Percentiles rank a stretch among this genome's conserved stretches.
These are phyloP conservation scores for Manihot esculenta DNA, from an alignment of 441 rosid species.

Conservation along the genomic window DNA sequence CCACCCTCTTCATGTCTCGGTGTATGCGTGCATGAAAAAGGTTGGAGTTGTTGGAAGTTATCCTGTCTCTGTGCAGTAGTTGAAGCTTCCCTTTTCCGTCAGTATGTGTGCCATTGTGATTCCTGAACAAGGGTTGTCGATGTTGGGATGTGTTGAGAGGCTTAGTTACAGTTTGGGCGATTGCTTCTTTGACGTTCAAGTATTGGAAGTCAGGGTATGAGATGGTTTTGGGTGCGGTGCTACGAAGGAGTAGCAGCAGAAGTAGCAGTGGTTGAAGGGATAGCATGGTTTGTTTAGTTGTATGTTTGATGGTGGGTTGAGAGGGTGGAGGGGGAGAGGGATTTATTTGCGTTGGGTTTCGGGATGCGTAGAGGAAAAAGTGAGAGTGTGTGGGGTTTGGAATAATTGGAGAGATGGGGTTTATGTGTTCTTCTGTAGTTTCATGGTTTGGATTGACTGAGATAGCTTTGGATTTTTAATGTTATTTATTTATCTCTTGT, in stretches of 20 bases:
- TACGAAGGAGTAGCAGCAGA: constrained; percentile 12
- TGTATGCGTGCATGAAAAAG: constrained; percentile 66
- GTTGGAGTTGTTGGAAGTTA: constrained; percentile 20
- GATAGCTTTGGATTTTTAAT: no score
- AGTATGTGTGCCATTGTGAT: no score
- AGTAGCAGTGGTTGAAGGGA: constrained; percentile 5
- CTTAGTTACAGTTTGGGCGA: background rate
- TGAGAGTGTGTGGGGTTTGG: constrained; percentile 24
- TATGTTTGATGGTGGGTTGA: background rate
- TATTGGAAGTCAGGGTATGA: constrained; percentile 59
- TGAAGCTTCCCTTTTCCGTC: constrained; percentile 31
- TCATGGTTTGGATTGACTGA: constrained; percentile 14
- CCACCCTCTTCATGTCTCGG: constrained; percentile 59
- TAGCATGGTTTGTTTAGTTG: constrained; percentile 11
- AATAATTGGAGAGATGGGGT: constrained; percentile 18
- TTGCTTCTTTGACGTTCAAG: constrained; percentile 48
- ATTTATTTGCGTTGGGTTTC: constrained; percentile 28
- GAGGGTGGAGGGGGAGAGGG: background rate
- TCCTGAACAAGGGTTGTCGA: constrained; percentile 24
- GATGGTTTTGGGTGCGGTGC: constrained; percentile 11
- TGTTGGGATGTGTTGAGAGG: constrained; percentile 20
- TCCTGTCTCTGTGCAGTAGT: constrained; percentile 66
- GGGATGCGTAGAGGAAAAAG: constrained; percentile 9
- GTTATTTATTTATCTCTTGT: no score
- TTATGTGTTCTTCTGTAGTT: constrained; percentile 19